Base-by-base conservation (phyloP, 495 filamentous ascomycete genomes). In the Aspergillus nanangensis region DNA sequence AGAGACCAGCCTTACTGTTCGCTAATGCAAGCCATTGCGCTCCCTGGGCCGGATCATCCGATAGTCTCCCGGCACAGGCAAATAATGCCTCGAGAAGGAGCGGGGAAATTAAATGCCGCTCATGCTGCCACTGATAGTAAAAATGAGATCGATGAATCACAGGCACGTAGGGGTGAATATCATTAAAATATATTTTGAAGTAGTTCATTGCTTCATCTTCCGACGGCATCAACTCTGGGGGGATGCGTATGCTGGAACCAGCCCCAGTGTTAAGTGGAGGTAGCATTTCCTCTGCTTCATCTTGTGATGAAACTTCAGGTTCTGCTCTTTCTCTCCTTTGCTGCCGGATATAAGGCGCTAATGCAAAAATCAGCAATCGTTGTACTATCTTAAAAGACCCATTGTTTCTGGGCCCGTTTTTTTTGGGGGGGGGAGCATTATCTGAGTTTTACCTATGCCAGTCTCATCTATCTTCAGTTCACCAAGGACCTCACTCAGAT, bases 131-230 rank as follows among this genome's bases (percentile, higher is more conserved):
- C 71, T 96, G 90, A 13, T 88, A 84, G 60, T 93, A 95, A 43
- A 99, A 82, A 40, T 86, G 79, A 13, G 78, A 64, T 55, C 89
- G 84, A 62, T 95, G 92, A 44, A 97, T 67, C 1, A 99, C 88
- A 0, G 93, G 93, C n/a, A 95, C 83, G 57, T 96, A 99, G 7
- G 94, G 92, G 53, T 99, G 93, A 25, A 96, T 88, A 52, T 96
- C 81, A 41, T 76, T 71, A 56, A 99, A 99, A 56, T 90, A 99
- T 33, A 95, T 86, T 31, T 93, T 83, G 64, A 99, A 95, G 60
- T 91, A 94, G 24, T 87, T 74, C 66, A 89, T 69, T 18, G 86
- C 84, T 42, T 86, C 88, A 38, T 87, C 83, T 23, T 96, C 90
- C 9, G 84, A 77, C 5, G 93, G 93, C 90, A 97, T 96, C 52